Evolutionary conservation across 2,329 filamentous ascomycete species (phyloP), one percentile per base, ranked within the genome.

Genomic region (Monosporascus sp.): DNA sequence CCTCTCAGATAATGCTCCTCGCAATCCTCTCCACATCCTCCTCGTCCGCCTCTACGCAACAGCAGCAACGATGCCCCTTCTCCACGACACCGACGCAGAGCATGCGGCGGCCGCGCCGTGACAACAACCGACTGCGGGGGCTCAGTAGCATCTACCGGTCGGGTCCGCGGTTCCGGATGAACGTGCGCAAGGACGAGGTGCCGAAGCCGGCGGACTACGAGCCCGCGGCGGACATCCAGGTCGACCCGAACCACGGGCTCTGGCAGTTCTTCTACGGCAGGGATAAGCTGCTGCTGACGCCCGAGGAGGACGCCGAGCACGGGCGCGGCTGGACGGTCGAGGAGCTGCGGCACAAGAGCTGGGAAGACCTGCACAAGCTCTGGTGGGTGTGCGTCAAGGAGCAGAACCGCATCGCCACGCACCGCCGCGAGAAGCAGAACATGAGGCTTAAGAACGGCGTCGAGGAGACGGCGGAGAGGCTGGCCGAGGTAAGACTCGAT

Each of bases 341-440:
- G 72, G 94, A 99, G 75, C 77, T 99, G 65, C 82, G 92, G 57
- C 79, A 82, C 57, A 97, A 97, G 74, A 90, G 87, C 57, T 99
- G 91, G 89, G 90, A 96, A 56, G 92, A 97, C 70, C 74, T 99
- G 63, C 92, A 97, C 71, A 77, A 79, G 56, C 78, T 99, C 65
- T 99, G 93, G 91, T 99, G 92, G 90, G 82, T 91, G 51, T 97
- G 94, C 69, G 81, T 88, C 55, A 91, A 89, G 74, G 94, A 99
- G 75, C 80, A 89, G 64, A 99, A 99, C 73, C 83, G 89, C 61
- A 83, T 97, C 62, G 79, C 84, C n/a, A 97, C 95, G 31, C 85
- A 87, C 60, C 78, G 78, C 50, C 71, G 78, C 53, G 90, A 96
- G 75, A 80, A 89, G 62, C 66, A 75, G 31, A 81, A 87, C 60